Conservation (phyloP, 2,329 filamentous ascomycete species). For the Alternaria ventricosa region DNA sequence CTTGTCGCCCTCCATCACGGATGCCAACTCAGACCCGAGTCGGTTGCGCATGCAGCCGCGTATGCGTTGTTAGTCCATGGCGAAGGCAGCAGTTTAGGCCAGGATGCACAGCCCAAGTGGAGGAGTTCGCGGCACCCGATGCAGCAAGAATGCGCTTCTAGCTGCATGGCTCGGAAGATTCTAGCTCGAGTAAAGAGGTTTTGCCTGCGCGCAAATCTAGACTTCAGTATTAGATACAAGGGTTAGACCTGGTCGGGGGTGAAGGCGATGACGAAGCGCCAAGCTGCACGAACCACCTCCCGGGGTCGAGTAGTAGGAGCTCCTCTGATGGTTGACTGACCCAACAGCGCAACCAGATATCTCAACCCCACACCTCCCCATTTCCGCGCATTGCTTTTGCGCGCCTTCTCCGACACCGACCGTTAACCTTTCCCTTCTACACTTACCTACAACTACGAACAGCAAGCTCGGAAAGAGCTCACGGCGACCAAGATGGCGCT, state of each 20-base stretch:
- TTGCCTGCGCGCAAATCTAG: background rate
- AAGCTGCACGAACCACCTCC: conserved; percentile 27
- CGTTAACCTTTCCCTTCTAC: background rate
- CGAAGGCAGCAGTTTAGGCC: conserved; percentile 26
- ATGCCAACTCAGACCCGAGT: conserved; percentile 33
- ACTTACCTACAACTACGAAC: conserved; percentile 13
- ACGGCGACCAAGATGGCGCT: conserved; percentile 39
- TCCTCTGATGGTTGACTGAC: conserved; percentile 16
- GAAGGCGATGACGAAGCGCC: conserved; percentile 37
- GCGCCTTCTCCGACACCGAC: conserved; percentile 10
- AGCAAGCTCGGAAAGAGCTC: conserved; percentile 22
- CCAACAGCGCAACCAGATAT: conserved; percentile 10
- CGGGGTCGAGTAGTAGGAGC: conserved; percentile 25
- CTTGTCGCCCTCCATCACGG: conserved; percentile 22
- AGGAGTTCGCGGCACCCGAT: background rate
- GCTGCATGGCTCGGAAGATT: conserved; percentile 3
- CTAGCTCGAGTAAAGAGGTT: background rate
- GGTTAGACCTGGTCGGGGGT: conserved; percentile 13
- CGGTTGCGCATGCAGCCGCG: conserved; percentile 44
- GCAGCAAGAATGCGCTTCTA: background rate
- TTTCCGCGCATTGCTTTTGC: conserved; percentile 12
- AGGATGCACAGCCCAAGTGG: conserved; percentile 2
- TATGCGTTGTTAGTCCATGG: conserved; percentile 38
- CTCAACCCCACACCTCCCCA: conserved; percentile 6
- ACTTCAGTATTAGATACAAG: background rate